Percentiles rank a stretch among this genome's conserved stretches.
Conservation (phyloP, 257 asterid species). For the Solanum peruvianum region DNA sequence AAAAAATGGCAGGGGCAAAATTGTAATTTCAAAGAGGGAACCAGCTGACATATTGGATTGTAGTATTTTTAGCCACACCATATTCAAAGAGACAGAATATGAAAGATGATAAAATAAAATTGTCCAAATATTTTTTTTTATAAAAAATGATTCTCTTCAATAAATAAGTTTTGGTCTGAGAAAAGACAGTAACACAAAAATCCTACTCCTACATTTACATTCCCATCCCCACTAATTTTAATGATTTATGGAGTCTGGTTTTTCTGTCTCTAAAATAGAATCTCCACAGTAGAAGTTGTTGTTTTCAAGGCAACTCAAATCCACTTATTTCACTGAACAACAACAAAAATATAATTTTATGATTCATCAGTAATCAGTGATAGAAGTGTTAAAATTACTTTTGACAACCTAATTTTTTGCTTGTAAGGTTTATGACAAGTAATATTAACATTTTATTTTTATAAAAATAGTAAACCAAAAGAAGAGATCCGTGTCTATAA, state of each 20-base stretch:
- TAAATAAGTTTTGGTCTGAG: neutral
- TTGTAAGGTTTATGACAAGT: neutral
- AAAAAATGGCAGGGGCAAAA: neutral
- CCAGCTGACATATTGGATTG: neutral
- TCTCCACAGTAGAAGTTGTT: neutral
- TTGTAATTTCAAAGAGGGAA: neutral
- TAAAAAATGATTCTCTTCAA: neutral
- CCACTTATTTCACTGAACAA: neutral
- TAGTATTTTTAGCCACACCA: neutral
- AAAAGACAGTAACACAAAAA: neutral
- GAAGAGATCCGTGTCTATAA: neutral
- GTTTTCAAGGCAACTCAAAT: neutral
- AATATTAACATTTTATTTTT: neutral
- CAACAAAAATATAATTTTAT: neutral
- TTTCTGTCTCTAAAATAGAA: neutral
- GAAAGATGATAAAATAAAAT: neutral
- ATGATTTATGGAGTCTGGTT: neutral
- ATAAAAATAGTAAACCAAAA: neutral
- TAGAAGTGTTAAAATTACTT: neutral
- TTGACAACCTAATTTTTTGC: neutral
- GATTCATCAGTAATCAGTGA: neutral
- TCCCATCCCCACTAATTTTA: neutral
- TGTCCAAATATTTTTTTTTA: neutral
- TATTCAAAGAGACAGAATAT: neutral
- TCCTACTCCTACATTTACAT: neutral